Evolutionary conservation across 805 yeast species (phyloP).

Genomic region (Candida xiaguanensis): DNA sequence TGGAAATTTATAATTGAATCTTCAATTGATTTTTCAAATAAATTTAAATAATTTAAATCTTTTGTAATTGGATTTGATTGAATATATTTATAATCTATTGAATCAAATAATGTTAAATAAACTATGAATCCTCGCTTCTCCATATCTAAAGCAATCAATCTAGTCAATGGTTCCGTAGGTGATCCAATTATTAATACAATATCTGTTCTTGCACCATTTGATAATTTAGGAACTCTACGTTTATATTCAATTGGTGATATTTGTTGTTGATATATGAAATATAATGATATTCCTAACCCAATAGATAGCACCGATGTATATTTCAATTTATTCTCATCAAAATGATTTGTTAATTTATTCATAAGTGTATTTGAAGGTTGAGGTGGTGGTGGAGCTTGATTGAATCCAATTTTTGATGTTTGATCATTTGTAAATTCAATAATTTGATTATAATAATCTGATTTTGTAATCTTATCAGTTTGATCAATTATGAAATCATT

Average conservation of each 20-base stretch:
- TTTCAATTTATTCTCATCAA: conserved; percentile 1
- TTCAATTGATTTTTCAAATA: conserved; percentile 47
- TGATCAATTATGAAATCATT: conserved; percentile 19
- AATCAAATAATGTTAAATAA: conserved; percentile 67
- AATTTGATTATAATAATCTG: conserved; percentile 15
- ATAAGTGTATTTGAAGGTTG: background rate
- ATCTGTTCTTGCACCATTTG: conserved; percentile 71
- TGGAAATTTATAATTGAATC: conserved; percentile 49
- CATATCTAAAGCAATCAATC: conserved; percentile 67
- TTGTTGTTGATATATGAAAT: background rate
- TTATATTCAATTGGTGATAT: conserved; percentile 11
- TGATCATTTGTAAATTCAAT: conserved; percentile 7
- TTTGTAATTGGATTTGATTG: conserved; percentile 56
- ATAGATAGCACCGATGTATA: conserved; percentile 17
- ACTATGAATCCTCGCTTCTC: conserved; percentile 80
- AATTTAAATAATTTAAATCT: conserved; percentile 64
- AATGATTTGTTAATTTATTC: background rate
- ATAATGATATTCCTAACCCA: conserved; percentile 20
- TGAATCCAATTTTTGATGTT: conserved; percentile 3
- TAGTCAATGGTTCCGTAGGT: conserved; percentile 68
- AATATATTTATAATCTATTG: conserved; percentile 49
- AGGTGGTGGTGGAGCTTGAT: conserved; percentile 3
- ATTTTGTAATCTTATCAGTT: conserved; percentile 19
- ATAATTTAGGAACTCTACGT: conserved; percentile 58
- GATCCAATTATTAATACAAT: conserved; percentile 75